A percentile compares a stretch with the other conserved stretches of the same genome.
phyloP scores from a whole-genome alignment of 768 basidiomycete species.

The Trametes sanguinea region DNA sequence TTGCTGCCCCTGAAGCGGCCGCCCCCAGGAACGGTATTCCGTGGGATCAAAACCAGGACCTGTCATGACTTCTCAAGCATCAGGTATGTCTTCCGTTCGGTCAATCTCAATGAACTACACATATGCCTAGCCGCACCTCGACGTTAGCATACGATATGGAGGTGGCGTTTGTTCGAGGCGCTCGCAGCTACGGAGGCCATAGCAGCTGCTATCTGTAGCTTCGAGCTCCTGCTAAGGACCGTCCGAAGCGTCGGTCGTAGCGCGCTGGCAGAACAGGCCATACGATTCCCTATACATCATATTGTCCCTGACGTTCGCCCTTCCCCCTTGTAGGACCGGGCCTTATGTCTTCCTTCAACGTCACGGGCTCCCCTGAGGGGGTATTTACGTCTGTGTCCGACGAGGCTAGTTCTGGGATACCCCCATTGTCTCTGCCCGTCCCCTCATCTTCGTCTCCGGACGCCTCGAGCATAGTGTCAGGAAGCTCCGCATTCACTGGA shows the following conservation, averaged over 20 bases:
- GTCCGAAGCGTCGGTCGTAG: constrained; percentile 11
- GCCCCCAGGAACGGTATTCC: constrained; percentile 5
- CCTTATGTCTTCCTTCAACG: constrained; percentile 8
- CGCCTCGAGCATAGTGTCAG: constrained; percentile 1
- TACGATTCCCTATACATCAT: constrained; percentile 7
- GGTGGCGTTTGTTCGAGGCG: constrained; percentile 16
- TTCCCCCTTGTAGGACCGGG: constrained; percentile 13
- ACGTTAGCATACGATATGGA: background rate
- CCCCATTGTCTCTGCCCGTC: background rate
- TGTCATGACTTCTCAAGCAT: background rate
- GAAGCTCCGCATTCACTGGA: background rate
- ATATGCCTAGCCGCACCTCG: background rate
- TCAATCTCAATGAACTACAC: background rate
- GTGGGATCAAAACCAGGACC: constrained; percentile 2
- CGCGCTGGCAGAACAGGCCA: constrained; percentile 9
- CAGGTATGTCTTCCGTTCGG: background rate
- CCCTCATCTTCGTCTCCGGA: background rate
- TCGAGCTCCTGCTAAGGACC: constrained; percentile 15
- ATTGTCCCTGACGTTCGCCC: constrained; percentile 10
- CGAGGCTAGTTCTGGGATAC: constrained; percentile 6
- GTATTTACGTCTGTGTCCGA: constrained; percentile 11
- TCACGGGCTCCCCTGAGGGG: constrained; percentile 13
- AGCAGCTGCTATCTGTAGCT: constrained; percentile 16
- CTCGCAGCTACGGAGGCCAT: constrained; percentile 23
- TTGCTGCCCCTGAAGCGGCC: constrained; percentile 9